phyloP scores from a whole-genome alignment of 805 yeast species.

The Candida hispaniensis region DNA sequence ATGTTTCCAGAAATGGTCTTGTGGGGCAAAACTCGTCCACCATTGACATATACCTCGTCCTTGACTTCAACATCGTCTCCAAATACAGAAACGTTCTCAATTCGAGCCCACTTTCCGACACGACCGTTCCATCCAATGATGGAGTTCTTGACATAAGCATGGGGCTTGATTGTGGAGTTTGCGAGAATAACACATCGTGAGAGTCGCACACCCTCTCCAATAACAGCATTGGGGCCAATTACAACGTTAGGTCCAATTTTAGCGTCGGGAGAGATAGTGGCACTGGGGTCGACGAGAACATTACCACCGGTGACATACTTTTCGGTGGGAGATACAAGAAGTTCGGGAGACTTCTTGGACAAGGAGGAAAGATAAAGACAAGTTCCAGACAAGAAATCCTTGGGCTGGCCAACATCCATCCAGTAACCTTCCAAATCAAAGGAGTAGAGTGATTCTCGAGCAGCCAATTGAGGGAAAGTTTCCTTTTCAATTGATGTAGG shows the following conservation, averaged over 20 bases:
- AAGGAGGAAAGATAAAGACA: conserved; percentile 80
- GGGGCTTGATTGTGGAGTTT: conserved; percentile 88
- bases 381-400: conserved; percentile 96
- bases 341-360: conserved; percentile 65
- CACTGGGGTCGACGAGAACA: conserved; percentile 90
- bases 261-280: conserved; percentile 83
- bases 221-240: conserved; percentile 89
- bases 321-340: conserved; percentile 50
- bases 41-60: conserved; percentile 97
- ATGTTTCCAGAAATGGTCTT: conserved; percentile 92
- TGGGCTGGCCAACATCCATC: conserved; percentile 99
- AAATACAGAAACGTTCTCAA: conserved; percentile 92
- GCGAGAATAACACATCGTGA: conserved; percentile 87
- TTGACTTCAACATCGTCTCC: conserved; percentile 99
- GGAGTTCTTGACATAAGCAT: conserved; percentile 95
- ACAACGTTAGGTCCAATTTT: conserved; percentile 98
- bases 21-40: conserved; percentile 99
- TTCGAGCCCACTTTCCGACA: conserved; percentile 98
- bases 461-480: conserved; percentile 95
- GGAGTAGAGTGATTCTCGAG: conserved; percentile 77
- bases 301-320: conserved; percentile 79
- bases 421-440: conserved; percentile 98
- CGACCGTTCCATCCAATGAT: conserved; percentile 99
- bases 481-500: conserved; percentile 99
- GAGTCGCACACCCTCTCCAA: conserved; percentile 98